Base-by-base conservation (phyloP, 148 eudicot genomes). In the Rhododendron ferrugineum region DNA sequence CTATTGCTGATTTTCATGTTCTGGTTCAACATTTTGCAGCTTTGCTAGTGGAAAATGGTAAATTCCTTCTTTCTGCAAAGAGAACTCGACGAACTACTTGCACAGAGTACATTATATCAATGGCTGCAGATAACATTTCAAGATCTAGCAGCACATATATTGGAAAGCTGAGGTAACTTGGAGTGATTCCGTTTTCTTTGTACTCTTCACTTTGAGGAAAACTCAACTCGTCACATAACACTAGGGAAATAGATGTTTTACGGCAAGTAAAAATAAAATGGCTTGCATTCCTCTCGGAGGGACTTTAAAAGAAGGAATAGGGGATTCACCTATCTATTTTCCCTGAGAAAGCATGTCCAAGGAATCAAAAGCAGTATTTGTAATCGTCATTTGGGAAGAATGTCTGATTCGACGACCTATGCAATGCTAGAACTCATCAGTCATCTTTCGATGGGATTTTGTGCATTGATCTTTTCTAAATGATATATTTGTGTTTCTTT, bases 41-140 rank as follows among this genome's bases (percentile, higher is more conserved):
- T 68, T 88, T 90, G 88, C 85, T 92, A 42, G 94, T 88, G 77
- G 92, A 92, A 72, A 92, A 89, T 79, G 94, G 94, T 46, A 92
- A 92, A 54, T 92, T 92, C 85, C 94, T 92, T 84, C 92, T 92
- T 83, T 90, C 92, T 86, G 94, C 94, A 79, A 92, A 92, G 89
- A 85, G 94, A 88, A 92, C 92, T 22, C 88, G 94, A 20, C 82
- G 94, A 52, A 90, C 94, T 32, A 90, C 94, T 74, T 90, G 87
- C 85, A 92, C 94, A 7, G 94, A 92, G 87, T 92, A 92, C 84
- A 88, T 92, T 78, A 90, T 92, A 36, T 90, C 94, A 11, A 92
- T 90, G 92, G 94, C 90, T 78, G 92, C 94, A 9, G 94, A 90
- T 84, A 89, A 90, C 52, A 89, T 92, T 68, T 90, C 94, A 36